Percentiles rank a stretch among this genome's conserved stretches.
These are phyloP conservation scores for Saccharum hybrid DNA, from an alignment of 202 grass and related monocot genomes.

Conservation along the genomic window DNA sequence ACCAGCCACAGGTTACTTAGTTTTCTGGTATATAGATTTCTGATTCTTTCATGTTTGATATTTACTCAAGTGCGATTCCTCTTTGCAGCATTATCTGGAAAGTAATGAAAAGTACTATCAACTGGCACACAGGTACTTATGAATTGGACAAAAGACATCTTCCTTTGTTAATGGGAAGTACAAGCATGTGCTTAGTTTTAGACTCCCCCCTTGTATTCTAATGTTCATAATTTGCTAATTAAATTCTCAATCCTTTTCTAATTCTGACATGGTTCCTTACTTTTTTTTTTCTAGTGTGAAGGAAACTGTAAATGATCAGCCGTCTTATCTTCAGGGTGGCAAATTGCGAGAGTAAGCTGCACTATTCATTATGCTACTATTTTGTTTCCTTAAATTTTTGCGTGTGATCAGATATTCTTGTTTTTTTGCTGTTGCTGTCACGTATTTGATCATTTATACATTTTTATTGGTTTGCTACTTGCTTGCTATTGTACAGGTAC, in stretches of 20 bases:
- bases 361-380: conserved; percentile 4
- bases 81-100: conserved; percentile 95
- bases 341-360: conserved; percentile 93
- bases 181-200: conserved; percentile 26
- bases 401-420: conserved; percentile 13
- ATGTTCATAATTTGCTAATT: conserved; percentile 9
- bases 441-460: conserved; percentile 19
- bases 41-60: conserved; percentile 26
- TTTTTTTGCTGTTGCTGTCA: conserved; percentile 24
- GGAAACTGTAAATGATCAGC: conserved; percentile 87
- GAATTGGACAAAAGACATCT: conserved; percentile 23
- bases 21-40: conserved; percentile 40
- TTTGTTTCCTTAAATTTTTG: conserved; percentile 4
- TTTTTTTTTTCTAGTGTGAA: conserved; percentile 74
- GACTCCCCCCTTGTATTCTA: neutral
- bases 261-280: conserved; percentile 45
- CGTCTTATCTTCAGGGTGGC: conserved; percentile 83
- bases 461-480: conserved; percentile 42
- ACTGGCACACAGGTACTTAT: conserved; percentile 87
- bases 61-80: conserved; percentile 44
- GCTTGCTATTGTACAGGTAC: conserved; percentile 64
- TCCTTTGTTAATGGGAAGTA: neutral
- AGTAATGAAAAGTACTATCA: conserved; percentile 99
- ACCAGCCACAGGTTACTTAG: conserved; percentile 80
- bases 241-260: conserved; percentile 28